phyloP scores from a whole-genome alignment of 2,329 filamentous ascomycete genomes.

The Paraphoma sp. region DNA sequence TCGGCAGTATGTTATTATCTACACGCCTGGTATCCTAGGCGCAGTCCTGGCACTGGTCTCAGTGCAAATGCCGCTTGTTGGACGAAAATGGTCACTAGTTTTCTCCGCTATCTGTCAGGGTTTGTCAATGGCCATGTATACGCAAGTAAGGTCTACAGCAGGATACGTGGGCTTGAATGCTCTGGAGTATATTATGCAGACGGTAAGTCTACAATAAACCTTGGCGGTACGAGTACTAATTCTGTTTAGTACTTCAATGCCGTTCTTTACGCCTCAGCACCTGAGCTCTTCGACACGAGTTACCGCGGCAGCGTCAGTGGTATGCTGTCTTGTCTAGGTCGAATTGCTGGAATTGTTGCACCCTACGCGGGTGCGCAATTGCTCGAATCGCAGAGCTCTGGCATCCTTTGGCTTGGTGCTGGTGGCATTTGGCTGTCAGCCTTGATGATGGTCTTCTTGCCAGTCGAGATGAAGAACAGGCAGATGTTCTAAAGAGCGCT shows the following conservation, averaged over 20 bases:
- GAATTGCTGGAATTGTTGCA: slow-evolving; percentile 36
- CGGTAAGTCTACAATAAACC: slow-evolving; percentile 15
- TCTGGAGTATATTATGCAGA: slow-evolving; percentile 43
- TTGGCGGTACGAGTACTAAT: background rate
- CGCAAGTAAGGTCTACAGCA: slow-evolving; percentile 32
- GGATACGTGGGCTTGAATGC: slow-evolving; percentile 38
- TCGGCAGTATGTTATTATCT: slow-evolving; percentile 39
- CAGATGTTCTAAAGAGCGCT: slow-evolving; percentile 32
- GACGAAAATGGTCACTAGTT: slow-evolving; percentile 38
- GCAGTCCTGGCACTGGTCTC: slow-evolving; percentile 30
- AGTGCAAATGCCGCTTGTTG: slow-evolving; percentile 34
- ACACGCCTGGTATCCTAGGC: slow-evolving; percentile 35
- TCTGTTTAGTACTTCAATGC: slow-evolving; percentile 33
- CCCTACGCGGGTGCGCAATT: slow-evolving; percentile 35
- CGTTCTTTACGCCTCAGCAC: slow-evolving; percentile 37
- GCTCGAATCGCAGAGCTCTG: slow-evolving; percentile 26
- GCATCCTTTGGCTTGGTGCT: slow-evolving; percentile 38
- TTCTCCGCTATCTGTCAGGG: slow-evolving; percentile 37
- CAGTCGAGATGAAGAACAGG: slow-evolving; percentile 38
- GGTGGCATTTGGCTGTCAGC: slow-evolving; percentile 39
- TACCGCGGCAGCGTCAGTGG: slow-evolving; percentile 40
- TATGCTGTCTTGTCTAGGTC: slow-evolving; percentile 37
- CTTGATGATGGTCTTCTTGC: slow-evolving; percentile 36
- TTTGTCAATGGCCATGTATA: slow-evolving; percentile 40
- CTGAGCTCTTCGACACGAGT: slow-evolving; percentile 36